These are phyloP conservation scores for Trichoderma polysporum DNA, from an alignment of 2,329 filamentous ascomycete species.

Conservation along the genomic window DNA sequence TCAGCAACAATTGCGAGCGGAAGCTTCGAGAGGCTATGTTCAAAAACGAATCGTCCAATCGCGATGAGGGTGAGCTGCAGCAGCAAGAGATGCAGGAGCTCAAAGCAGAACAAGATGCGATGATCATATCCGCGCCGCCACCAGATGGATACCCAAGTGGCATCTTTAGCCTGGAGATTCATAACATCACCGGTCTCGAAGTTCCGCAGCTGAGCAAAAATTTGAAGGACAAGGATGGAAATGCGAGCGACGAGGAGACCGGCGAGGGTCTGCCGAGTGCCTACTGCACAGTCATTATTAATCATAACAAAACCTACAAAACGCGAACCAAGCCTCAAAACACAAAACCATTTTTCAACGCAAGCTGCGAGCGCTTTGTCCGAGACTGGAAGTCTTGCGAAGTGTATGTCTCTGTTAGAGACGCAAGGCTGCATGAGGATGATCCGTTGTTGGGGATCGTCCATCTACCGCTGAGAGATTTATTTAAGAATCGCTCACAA, in stretches of 20 bases:
- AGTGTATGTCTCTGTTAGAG: slow-evolving; percentile 66
- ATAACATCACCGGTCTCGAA: slow-evolving; percentile 70
- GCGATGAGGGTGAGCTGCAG: slow-evolving; percentile 61
- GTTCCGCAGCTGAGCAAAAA: slow-evolving; percentile 52
- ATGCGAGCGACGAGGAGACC: slow-evolving; percentile 56
- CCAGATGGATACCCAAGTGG: slow-evolving; percentile 62
- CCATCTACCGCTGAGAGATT: slow-evolving; percentile 61
- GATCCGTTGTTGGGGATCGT: slow-evolving; percentile 69
- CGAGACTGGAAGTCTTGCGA: slow-evolving; percentile 67
- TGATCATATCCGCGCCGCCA: slow-evolving; percentile 68
- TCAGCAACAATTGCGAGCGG: slow-evolving; percentile 52
- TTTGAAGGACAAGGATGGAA: slow-evolving; percentile 48
- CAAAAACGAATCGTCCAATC: slow-evolving; percentile 44
- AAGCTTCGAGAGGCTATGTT: slow-evolving; percentile 64
- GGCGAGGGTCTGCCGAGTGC: slow-evolving; percentile 66
- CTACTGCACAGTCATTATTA: slow-evolving; percentile 72
- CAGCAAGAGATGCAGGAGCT: slow-evolving; percentile 69
- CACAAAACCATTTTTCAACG: slow-evolving; percentile 76
- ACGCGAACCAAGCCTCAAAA: slow-evolving; percentile 77
- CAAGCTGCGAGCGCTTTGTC: slow-evolving; percentile 70
- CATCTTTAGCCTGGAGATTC: slow-evolving; percentile 68
- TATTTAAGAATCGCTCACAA: slow-evolving; percentile 64
- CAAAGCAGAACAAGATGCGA: slow-evolving; percentile 58
- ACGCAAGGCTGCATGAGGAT: slow-evolving; percentile 67
- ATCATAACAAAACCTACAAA: slow-evolving; percentile 68